Base-by-base conservation (phyloP, 2,329 filamentous ascomycete species). In the Periconia sp. region DNA sequence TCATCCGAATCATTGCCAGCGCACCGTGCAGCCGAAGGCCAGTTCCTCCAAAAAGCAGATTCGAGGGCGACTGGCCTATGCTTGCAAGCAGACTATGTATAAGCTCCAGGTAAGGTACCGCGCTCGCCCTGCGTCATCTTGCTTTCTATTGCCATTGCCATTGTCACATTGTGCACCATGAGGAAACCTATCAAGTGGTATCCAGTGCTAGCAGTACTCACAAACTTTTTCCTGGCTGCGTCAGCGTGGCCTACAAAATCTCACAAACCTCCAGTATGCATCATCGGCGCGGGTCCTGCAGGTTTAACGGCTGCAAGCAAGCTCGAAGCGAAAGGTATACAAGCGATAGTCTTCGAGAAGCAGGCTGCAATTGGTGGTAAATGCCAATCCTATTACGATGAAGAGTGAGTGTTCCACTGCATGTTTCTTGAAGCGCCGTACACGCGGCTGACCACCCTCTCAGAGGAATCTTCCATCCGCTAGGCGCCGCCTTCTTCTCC, bases 401-500 rank as follows among this genome's bases (percentile, higher is more conserved):
- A 68, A 22, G 39, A 63, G 67, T 70, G 57, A 57, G 67, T 66
- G 46, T 59, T 59, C 16, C 56, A 39, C 50, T 15, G 19, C 32
- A 35, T 35, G 4, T 12, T 13, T 18, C 15, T 13, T 23, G 34
- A 48, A 52, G 50, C 52, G 53, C 53, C 46, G 5, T 46, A 52
- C 35, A 38, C 58, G 61, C 61, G 52, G 59, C 66, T 69, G 55
- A 68, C 61, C 57, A 62, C 55, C 58, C 50, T 57, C 44, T 32
- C 53, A 70, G 66, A 54, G 66, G 61, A 50, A 60, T 63, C 44
- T 69, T 69, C 63, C 64, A 69, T 39, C 66, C 67, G 19, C 61
- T 70, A 44, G 67, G 67, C 46, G 67, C 67, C 18, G 66, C 66
- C 44, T 69, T 69, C 55, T 65, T 65, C 53, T 70, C 66, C n/a